These are phyloP conservation scores for Pestalotiopsis sp. DNA, from an alignment of 2,329 filamentous ascomycete species.

Conservation along the genomic window DNA sequence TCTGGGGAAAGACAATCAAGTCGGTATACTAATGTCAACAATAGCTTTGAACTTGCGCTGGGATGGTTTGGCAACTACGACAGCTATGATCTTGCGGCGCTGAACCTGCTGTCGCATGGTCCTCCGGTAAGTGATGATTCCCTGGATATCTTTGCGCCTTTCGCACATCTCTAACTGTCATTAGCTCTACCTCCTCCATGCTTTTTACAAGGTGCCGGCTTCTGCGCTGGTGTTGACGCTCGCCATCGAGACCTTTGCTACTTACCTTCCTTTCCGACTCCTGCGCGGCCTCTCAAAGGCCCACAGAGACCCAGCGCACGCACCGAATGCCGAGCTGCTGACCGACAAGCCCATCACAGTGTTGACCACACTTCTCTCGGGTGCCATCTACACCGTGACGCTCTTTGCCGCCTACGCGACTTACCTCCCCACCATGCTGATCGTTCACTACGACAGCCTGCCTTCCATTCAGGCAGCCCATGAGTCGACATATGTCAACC, in stretches of 20 bases:
- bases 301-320: constrained; percentile 57
- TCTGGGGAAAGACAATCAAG: background rate
- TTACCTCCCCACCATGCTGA: constrained; percentile 71
- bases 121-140: constrained; percentile 59
- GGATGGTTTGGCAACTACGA: constrained; percentile 78
- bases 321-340: constrained; percentile 66
- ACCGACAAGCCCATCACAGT: constrained; percentile 62
- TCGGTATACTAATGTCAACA: constrained; percentile 21
- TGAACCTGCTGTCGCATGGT: constrained; percentile 71
- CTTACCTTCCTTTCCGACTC: constrained; percentile 73
- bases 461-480: constrained; percentile 70
- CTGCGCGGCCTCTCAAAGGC: constrained; percentile 68
- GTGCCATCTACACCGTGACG: constrained; percentile 73
- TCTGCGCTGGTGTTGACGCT: constrained; percentile 63
- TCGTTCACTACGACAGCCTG: constrained; percentile 74
- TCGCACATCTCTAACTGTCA: too few relatives aligned
- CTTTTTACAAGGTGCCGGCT: constrained; percentile 74
- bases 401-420: constrained; percentile 70
- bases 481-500: constrained; percentile 58
- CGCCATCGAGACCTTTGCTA: constrained; percentile 68
- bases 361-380: constrained; percentile 68
- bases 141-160: background rate
- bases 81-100: constrained; percentile 66
- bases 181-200: constrained; percentile 71
- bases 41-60: constrained; percentile 68